Conservation (phyloP, 1,139 yeast species). For the Geotrichum siamense region DNA sequence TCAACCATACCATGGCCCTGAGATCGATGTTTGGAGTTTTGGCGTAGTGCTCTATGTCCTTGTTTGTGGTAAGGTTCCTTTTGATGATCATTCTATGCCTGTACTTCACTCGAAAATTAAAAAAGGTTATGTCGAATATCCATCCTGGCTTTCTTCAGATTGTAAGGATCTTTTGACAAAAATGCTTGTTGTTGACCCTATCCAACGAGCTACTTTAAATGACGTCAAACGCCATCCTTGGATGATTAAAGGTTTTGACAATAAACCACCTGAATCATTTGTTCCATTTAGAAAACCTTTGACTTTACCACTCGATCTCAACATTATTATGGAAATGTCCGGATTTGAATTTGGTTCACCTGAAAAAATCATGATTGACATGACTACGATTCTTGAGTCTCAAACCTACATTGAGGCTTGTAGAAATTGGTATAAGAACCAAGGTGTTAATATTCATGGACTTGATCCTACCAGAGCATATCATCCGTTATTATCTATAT, state of each 20-base stretch:
- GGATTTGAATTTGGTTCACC: conserved; percentile 70
- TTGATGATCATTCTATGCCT: conserved; percentile 91
- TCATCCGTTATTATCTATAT: conserved; percentile 83
- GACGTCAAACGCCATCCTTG: conserved; percentile 89
- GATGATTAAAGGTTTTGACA: conserved; percentile 85
- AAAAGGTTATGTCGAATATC: conserved; percentile 88
- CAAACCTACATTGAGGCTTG: conserved; percentile 61
- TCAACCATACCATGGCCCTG: conserved; percentile 90
- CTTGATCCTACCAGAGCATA: conserved; percentile 85
- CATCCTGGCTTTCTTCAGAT: conserved; percentile 69
- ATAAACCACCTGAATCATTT: conserved; percentile 55
- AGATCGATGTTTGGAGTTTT: conserved; percentile 97
- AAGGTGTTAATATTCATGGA: conserved; percentile 22
- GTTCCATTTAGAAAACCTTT: conserved; percentile 75
- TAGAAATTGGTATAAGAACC: conserved; percentile 49
- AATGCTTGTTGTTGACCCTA: conserved; percentile 89
- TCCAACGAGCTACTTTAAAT: conserved; percentile 65
- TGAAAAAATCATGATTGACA: conserved; percentile 50
- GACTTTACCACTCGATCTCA: conserved; percentile 61
- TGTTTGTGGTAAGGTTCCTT: conserved; percentile 97
- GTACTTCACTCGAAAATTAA: conserved; percentile 92
- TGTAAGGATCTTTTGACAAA: conserved; percentile 76
- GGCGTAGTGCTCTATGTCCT: conserved; percentile 92
- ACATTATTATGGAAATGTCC: conserved; percentile 67
- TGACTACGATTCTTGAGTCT: conserved; percentile 55